phyloP scores from a whole-genome alignment of 2,329 filamentous ascomycete genomes.

The Coniochaeta sp. region DNA sequence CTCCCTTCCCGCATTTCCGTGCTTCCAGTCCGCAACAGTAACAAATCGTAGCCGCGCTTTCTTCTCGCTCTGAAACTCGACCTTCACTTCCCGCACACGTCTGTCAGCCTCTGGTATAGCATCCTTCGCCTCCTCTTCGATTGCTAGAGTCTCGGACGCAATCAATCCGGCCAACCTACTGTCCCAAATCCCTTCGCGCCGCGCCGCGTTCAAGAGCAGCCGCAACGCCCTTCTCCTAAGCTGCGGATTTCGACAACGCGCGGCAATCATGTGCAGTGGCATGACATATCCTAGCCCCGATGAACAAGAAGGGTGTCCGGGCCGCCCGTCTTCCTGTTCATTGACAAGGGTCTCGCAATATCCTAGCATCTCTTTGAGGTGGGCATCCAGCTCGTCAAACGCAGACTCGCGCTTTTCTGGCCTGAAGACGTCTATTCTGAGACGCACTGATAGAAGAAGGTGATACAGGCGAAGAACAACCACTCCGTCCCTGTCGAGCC shows the following conservation, averaged over 20 bases:
- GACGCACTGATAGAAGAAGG: conserved; percentile 3
- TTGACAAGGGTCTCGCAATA: conserved; percentile 7
- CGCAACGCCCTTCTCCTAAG: conserved; percentile 3
- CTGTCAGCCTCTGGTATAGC: neutral
- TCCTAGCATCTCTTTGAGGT: conserved; percentile 8
- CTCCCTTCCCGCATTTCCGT: neutral
- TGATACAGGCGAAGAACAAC: conserved; percentile 8
- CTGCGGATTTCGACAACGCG: conserved; percentile 8
- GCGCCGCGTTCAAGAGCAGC: neutral
- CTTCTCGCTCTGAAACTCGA: neutral
- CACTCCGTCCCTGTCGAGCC: conserved; percentile 2
- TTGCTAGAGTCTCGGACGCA: neutral
- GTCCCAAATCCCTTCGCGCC: conserved; percentile 7
- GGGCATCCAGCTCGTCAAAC: conserved; percentile 7
- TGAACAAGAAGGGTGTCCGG: conserved; percentile 1
- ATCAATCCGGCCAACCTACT: neutral
- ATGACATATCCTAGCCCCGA: conserved; percentile 11
- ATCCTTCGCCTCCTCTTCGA: neutral
- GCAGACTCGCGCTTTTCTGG: conserved; percentile 8
- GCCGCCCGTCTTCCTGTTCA: neutral
- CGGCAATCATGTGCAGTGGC: conserved; percentile 10
- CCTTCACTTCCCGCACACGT: neutral
- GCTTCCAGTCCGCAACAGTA: neutral
- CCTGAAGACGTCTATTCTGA: conserved; percentile 9
- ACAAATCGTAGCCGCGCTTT: neutral